phyloP scores from a whole-genome alignment of 2,329 filamentous ascomycete genomes.

The Apiospora sp. region DNA sequence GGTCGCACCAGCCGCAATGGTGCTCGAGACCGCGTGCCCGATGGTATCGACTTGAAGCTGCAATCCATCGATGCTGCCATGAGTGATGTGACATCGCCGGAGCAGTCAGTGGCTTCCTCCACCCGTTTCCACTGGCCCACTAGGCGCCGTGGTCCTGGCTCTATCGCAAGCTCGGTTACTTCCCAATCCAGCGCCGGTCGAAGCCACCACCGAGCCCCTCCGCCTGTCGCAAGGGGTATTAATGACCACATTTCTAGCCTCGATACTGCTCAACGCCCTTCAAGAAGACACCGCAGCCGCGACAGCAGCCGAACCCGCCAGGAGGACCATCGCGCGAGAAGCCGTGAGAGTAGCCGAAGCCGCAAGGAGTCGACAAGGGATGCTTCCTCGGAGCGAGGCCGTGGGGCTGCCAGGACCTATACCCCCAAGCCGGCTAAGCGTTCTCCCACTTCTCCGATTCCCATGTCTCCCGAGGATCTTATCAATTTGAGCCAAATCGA shows the following conservation, averaged over 20 bases:
- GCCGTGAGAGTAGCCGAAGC: constrained; percentile 57
- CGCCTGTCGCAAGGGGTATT: constrained; percentile 68
- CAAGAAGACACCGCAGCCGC: constrained; percentile 61
- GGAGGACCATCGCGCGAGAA: constrained; percentile 48
- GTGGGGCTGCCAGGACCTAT: constrained; percentile 69
- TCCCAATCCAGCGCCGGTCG: constrained; percentile 60
- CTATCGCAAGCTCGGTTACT: constrained; percentile 64
- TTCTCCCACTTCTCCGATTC: constrained; percentile 89
- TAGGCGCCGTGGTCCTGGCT: constrained; percentile 61
- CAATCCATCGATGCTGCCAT: constrained; percentile 61
- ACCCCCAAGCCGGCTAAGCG: constrained; percentile 76
- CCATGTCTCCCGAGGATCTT: constrained; percentile 92
- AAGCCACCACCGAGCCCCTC: constrained; percentile 57
- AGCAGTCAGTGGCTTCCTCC: constrained; percentile 62
- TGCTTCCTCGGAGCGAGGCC: constrained; percentile 74
- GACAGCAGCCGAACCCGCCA: constrained; percentile 60
- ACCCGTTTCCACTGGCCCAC: constrained; percentile 63
- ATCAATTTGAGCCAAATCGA: constrained; percentile 62
- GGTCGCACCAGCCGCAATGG: constrained; percentile 69
- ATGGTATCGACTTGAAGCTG: constrained; percentile 71
- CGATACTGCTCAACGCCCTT: constrained; percentile 75
- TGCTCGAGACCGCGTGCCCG: constrained; percentile 80
- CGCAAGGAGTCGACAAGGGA: constrained; percentile 63
- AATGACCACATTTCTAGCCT: constrained; percentile 89
- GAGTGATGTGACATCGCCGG: constrained; percentile 63